Percentiles rank a stretch among this genome's conserved stretches.
Evolutionary conservation across 495 filamentous ascomycete genomes (phyloP).

Genomic region (Penicillium bovifimosum): DNA sequence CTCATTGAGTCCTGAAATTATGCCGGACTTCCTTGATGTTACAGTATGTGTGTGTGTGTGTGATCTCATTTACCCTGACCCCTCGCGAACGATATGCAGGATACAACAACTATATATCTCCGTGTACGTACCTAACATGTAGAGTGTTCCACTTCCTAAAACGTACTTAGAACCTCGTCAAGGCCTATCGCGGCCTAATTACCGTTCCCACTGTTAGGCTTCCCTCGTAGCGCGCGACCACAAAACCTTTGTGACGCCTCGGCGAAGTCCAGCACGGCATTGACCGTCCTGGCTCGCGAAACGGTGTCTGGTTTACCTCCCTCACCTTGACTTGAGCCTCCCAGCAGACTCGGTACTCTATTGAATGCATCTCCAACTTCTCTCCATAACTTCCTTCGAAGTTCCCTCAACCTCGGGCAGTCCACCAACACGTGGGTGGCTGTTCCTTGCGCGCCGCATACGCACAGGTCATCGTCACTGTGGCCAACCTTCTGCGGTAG

Average conservation of each 20-base stretch:
- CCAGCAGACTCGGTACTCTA: constrained; percentile 13
- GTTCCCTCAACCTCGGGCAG: constrained; percentile 8
- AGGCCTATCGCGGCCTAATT: constrained; percentile 1
- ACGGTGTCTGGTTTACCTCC: constrained; percentile 13
- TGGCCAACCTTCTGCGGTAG: not conserved
- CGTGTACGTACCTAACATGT: no score
- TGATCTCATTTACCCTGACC: no score
- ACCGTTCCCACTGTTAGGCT: constrained; percentile 19
- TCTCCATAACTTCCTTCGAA: no score
- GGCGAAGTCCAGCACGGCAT: constrained; percentile 22
- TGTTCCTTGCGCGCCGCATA: constrained; percentile 8
- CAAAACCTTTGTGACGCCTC: constrained; percentile 22
- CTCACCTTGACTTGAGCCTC: constrained; percentile 12
- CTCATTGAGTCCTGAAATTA: no score
- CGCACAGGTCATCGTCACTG: constrained; percentile 10
- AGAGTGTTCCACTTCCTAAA: not conserved
- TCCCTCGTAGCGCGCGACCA: constrained; percentile 19
- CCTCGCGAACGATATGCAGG: not conserved
- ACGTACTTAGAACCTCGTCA: not conserved
- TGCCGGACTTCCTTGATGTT: no score
- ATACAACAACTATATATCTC: not conserved
- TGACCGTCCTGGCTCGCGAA: constrained; percentile 13
- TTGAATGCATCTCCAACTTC: constrained; percentile 18
- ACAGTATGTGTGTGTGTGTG: no score
- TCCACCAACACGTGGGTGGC: not conserved